Evolutionary conservation across 2,329 filamentous ascomycete species (phyloP).

Genomic region (Phialocephala sp.): DNA sequence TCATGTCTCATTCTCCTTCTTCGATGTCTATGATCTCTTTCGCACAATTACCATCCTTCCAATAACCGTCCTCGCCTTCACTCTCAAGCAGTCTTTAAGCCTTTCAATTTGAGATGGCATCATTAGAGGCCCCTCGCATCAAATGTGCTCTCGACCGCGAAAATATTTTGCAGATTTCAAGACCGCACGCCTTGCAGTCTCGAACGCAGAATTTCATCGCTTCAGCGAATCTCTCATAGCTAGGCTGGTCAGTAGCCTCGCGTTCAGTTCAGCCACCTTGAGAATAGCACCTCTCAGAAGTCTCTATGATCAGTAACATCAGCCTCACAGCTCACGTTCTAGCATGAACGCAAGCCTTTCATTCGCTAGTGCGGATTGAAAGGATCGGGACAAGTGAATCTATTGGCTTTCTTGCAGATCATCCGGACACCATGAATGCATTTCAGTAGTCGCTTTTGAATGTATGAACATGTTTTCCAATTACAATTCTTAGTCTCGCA

Average conservation of each 20-base stretch:
- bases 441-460: neutral
- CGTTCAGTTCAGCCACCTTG: slow-evolving; percentile 2
- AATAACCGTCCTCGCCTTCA: no score
- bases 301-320: neutral
- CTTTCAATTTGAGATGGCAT: no score
- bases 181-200: no score
- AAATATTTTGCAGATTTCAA: no score
- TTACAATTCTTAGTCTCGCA: neutral
- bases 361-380: neutral
- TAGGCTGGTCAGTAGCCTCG: neutral
- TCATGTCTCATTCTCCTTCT: neutral
- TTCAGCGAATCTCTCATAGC: neutral
- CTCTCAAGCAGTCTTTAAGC: no score
- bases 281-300: neutral
- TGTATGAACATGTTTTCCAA: neutral
- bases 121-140: no score
- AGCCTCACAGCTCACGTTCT: neutral
- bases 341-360: neutral
- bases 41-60: neutral
- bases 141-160: no score
- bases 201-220: neutral
- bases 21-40: neutral
- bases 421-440: neutral
- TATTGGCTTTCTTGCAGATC: neutral
- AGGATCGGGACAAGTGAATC: no score